These are phyloP conservation scores for Saccharomyces hybrid DNA, from an alignment of 1,139 yeast species.

Conservation along the genomic window DNA sequence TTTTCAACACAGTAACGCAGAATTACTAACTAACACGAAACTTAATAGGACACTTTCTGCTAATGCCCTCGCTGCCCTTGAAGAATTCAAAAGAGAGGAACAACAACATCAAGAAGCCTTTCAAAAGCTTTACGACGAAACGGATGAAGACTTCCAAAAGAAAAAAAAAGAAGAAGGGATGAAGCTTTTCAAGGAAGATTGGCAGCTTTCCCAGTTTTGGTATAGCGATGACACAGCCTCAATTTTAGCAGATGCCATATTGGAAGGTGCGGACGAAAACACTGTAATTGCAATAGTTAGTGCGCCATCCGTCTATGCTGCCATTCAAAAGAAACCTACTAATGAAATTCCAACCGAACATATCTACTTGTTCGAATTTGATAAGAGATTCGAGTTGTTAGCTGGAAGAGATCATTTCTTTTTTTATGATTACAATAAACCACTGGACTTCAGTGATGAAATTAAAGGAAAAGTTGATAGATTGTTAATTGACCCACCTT, in stretches of 20 bases:
- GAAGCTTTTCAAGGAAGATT: slow-evolving; percentile 73
- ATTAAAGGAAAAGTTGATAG: slow-evolving; percentile 60
- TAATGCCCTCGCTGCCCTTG: slow-evolving; percentile 68
- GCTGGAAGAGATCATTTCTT: slow-evolving; percentile 62
- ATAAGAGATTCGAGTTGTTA: slow-evolving; percentile 61
- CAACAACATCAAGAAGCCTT: slow-evolving; percentile 51
- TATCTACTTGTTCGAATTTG: slow-evolving; percentile 70
- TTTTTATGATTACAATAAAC: slow-evolving; percentile 67
- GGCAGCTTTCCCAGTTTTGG: slow-evolving; percentile 94
- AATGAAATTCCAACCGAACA: slow-evolving; percentile 54
- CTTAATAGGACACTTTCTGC: slow-evolving; percentile 46
- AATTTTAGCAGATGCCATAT: slow-evolving; percentile 54
- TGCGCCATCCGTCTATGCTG: slow-evolving; percentile 91
- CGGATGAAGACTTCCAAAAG: slow-evolving; percentile 41
- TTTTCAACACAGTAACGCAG: neutral
- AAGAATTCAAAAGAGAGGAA: slow-evolving; percentile 65
- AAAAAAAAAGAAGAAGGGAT: slow-evolving; percentile 39
- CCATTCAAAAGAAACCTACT: slow-evolving; percentile 48
- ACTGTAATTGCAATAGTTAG: slow-evolving; percentile 71
- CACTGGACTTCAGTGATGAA: slow-evolving; percentile 51
- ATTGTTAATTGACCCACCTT: slow-evolving; percentile 83
- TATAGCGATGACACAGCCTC: slow-evolving; percentile 67
- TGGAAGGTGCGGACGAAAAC: slow-evolving; percentile 65
- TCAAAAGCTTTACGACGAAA: slow-evolving; percentile 45
- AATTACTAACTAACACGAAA: neutral